These are phyloP conservation scores for Leccinum variabile DNA, from an alignment of 1,284 basidiomycete genomes.

Conservation along the genomic window DNA sequence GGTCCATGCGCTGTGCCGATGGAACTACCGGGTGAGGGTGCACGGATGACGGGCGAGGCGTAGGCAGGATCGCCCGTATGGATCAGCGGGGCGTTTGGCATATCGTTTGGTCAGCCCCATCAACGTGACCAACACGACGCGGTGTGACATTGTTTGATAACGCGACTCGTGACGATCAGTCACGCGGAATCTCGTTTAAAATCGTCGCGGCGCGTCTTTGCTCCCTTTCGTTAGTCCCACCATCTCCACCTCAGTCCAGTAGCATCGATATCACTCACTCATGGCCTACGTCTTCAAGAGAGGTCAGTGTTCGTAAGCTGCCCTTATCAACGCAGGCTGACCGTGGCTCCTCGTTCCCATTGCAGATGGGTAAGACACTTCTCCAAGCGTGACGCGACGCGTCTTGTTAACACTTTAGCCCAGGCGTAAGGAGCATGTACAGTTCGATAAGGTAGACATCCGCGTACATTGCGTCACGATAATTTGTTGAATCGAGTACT, in stretches of 20 bases:
- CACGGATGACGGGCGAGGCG: slow-evolving; percentile 62
- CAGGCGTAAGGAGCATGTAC: slow-evolving; percentile 83
- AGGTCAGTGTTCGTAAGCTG: slow-evolving; percentile 46
- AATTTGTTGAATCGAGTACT: slow-evolving; percentile 19
- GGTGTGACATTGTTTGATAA: slow-evolving; percentile 35
- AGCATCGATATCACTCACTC: slow-evolving; percentile 4
- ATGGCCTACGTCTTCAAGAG: slow-evolving; percentile 78
- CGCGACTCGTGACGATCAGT: slow-evolving; percentile 35
- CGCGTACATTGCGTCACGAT: neutral
- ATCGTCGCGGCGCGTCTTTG: slow-evolving; percentile 30
- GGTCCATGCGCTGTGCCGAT: slow-evolving; percentile 63
- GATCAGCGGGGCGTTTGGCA: slow-evolving; percentile 34
- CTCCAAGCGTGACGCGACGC: slow-evolving; percentile 35
- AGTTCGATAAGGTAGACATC: slow-evolving; percentile 77
- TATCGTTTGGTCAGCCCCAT: slow-evolving; percentile 4
- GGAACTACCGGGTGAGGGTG: slow-evolving; percentile 69
- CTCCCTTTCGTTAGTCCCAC: slow-evolving; percentile 35
- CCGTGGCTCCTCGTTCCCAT: slow-evolving; percentile 14
- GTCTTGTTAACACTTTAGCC: slow-evolving; percentile 17
- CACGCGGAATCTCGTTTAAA: slow-evolving; percentile 33
- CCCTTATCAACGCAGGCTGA: slow-evolving; percentile 11
- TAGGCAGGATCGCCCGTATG: slow-evolving; percentile 49
- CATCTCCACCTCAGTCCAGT: slow-evolving; percentile 25
- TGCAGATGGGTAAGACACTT: slow-evolving; percentile 61
- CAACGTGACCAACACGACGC: slow-evolving; percentile 22